Evolutionary conservation across 208 protist genomes (phyloP).

Genomic region (Trypanosoma scelopori): DNA sequence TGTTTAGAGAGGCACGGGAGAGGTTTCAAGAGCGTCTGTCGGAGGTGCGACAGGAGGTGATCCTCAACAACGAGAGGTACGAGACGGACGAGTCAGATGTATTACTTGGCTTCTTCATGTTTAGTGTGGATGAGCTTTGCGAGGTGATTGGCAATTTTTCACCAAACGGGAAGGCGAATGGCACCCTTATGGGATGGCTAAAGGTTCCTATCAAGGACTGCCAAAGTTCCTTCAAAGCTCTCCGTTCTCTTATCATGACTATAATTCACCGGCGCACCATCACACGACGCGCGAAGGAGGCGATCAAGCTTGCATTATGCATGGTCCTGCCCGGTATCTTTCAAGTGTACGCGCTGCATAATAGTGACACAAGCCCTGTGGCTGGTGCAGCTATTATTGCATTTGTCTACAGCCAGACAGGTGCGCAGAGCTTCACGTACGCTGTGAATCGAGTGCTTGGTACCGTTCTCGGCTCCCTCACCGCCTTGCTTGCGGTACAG

Average conservation of each 20-base stretch:
- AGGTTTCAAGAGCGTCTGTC: slow-evolving; percentile 86
- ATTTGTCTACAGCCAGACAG: slow-evolving; percentile 85
- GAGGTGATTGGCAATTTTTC: slow-evolving; percentile 79
- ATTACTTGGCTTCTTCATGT: slow-evolving; percentile 90
- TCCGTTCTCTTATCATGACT: slow-evolving; percentile 48
- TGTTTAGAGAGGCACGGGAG: slow-evolving; percentile 75
- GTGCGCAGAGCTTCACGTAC: slow-evolving; percentile 90
- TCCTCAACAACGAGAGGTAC: slow-evolving; percentile 90
- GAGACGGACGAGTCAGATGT: slow-evolving; percentile 89
- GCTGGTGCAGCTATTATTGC: slow-evolving; percentile 87
- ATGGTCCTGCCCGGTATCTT: slow-evolving; percentile 86
- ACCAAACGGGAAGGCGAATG: slow-evolving; percentile 46
- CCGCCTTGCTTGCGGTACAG: slow-evolving; percentile 68
- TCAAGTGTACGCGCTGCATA: slow-evolving; percentile 83
- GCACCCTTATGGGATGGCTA: slow-evolving; percentile 48
- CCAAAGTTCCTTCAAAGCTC: slow-evolving; percentile 60
- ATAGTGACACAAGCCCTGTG: slow-evolving; percentile 70
- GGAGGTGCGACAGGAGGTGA: slow-evolving; percentile 82
- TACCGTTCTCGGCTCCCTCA: slow-evolving; percentile 80
- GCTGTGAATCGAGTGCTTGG: slow-evolving; percentile 81
- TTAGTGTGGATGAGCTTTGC: slow-evolving; percentile 87
- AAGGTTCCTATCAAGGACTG: slow-evolving; percentile 58
- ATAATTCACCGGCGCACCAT: slow-evolving; percentile 60
- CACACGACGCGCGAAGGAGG: slow-evolving; percentile 83
- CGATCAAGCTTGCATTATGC: slow-evolving; percentile 89